Percentiles rank a stretch among this genome's conserved stretches.
Conservation (phyloP, 345 rosid species). For the Kandelia obovata region DNA sequence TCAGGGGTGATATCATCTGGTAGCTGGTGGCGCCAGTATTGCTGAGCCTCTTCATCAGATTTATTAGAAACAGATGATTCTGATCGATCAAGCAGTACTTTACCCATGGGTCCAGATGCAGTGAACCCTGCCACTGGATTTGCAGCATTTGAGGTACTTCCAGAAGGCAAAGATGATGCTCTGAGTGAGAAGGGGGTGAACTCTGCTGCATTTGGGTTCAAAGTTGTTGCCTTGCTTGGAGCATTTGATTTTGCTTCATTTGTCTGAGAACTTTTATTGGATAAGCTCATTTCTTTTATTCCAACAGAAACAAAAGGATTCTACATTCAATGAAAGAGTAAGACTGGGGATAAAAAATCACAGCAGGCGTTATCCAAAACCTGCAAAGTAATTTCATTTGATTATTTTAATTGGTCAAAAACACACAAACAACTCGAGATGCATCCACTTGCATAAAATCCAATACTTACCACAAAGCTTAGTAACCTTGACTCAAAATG, state of each 20-base stretch:
- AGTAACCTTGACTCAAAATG: slow-evolving; percentile 8
- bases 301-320: slow-evolving; percentile 23
- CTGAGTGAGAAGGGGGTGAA: slow-evolving; percentile 81
- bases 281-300: slow-evolving; percentile 72
- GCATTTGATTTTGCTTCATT: slow-evolving; percentile 51
- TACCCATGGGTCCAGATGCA: slow-evolving; percentile 51
- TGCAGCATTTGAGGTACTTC: slow-evolving; percentile 37
- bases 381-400: slow-evolving; percentile 41
- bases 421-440: slow-evolving; percentile 1
- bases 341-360: slow-evolving; percentile 10
- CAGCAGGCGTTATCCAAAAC: slow-evolving; percentile 48
- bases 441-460: slow-evolving; percentile 12
- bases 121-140: slow-evolving; percentile 46
- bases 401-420: slow-evolving; percentile 8
- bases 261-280: slow-evolving; percentile 64
- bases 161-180: slow-evolving; percentile 48
- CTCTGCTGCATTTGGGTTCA: slow-evolving; percentile 97
- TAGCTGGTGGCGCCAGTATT: slow-evolving; percentile 88
- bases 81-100: slow-evolving; percentile 61
- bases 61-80: slow-evolving; percentile 70
- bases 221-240: slow-evolving; percentile 54
- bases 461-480: slow-evolving; percentile 14
- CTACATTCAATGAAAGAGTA: slow-evolving; percentile 25
- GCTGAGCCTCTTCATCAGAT: slow-evolving; percentile 93
- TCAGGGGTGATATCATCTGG: slow-evolving; percentile 98